phyloP scores from a whole-genome alignment of 2,329 filamentous ascomycete species.

The Setomelanomma holmii region DNA sequence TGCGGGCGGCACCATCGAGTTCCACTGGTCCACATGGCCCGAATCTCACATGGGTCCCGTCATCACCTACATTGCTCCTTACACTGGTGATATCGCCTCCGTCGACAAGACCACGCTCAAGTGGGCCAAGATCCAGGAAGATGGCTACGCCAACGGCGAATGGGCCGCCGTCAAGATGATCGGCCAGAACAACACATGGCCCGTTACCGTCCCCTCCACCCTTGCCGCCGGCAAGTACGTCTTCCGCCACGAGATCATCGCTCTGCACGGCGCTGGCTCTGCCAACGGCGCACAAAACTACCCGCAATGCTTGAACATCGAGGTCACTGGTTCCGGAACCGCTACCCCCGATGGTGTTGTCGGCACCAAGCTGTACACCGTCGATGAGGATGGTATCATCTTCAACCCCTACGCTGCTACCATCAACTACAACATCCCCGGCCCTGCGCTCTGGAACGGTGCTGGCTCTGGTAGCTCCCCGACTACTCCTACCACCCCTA shows the following conservation, averaged over 20 bases:
- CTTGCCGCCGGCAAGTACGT: constrained; percentile 61
- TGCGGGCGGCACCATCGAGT: constrained; percentile 64
- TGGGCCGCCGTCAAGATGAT: constrained; percentile 50
- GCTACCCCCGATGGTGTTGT: constrained; percentile 55
- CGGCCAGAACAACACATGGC: constrained; percentile 58
- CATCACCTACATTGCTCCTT: constrained; percentile 49
- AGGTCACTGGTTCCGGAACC: constrained; percentile 57
- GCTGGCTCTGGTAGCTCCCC: constrained; percentile 28
- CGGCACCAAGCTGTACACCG: constrained; percentile 58
- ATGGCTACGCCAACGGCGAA: constrained; percentile 39
- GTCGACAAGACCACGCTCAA: constrained; percentile 45
- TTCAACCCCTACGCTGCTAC: constrained; percentile 51
- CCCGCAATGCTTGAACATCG: constrained; percentile 60
- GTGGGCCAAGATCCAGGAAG: constrained; percentile 49
- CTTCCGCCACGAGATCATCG: constrained; percentile 63
- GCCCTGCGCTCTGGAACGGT: constrained; percentile 48
- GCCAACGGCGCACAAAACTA: constrained; percentile 61
- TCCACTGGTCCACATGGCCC: constrained; percentile 60
- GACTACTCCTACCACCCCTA: constrained; percentile 17
- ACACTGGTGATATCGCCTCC: constrained; percentile 39
- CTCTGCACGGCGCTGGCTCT: constrained; percentile 54
- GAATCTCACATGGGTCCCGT: constrained; percentile 48
- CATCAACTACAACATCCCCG: constrained; percentile 52
- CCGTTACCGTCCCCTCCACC: constrained; percentile 53
- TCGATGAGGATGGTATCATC: constrained; percentile 50